phyloP scores from a whole-genome alignment of 495 filamentous ascomycete genomes.

The Neurospora sp. region DNA sequence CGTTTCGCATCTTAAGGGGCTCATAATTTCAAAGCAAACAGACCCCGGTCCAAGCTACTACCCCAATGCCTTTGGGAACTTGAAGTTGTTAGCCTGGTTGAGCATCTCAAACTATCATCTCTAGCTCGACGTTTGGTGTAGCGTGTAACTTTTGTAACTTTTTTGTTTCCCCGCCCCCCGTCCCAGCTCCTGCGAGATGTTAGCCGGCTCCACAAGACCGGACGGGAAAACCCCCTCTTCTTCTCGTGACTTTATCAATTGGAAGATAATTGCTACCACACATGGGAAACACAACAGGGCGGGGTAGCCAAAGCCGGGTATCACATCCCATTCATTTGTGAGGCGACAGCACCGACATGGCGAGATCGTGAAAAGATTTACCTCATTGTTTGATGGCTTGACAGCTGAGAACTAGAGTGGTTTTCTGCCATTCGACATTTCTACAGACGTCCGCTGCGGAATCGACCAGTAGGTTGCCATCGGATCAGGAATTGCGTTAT shows the following conservation, averaged over 20 bases:
- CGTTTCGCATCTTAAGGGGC: background rate
- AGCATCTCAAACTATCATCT: background rate
- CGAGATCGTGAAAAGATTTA: background rate
- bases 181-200: background rate
- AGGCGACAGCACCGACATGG: background rate
- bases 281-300: background rate
- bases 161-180: background rate
- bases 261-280: background rate
- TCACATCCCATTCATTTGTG: background rate
- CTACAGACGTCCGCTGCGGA: background rate
- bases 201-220: background rate
- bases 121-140: background rate
- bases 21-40: background rate
- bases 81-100: background rate
- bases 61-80: background rate
- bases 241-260: background rate
- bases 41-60: too few relatives aligned
- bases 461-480: background rate
- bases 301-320: background rate
- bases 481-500: background rate
- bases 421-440: background rate
- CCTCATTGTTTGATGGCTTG: background rate
- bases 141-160: background rate
- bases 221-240: background rate
- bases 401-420: background rate